These are phyloP conservation scores for Quercus phellos DNA, from an alignment of 331 rosid species.

Conservation along the genomic window DNA sequence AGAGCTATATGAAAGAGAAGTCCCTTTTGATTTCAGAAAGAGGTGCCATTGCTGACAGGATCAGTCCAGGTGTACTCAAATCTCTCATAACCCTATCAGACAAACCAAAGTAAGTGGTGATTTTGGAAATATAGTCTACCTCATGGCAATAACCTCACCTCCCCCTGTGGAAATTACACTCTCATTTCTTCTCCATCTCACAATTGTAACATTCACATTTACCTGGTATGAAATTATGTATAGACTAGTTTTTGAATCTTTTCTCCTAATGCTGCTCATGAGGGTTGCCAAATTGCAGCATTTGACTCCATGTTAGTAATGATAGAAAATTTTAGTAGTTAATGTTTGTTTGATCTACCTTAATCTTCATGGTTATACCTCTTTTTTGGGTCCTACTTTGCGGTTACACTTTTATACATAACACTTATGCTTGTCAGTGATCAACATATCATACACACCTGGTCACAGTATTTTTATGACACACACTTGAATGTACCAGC, in stretches of 20 bases:
- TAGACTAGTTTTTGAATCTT: neutral
- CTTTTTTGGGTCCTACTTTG: neutral
- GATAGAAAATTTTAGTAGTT: neutral
- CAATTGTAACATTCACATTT: neutral
- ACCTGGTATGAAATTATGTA: neutral
- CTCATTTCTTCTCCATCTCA: neutral
- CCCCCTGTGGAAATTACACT: neutral
- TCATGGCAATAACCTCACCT: neutral
- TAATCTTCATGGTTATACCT: neutral
- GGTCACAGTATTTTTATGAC: too few species aligned
- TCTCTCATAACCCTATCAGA: conserved; percentile 71
- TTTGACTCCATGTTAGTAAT: neutral
- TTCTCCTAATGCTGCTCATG: neutral
- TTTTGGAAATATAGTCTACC: neutral
- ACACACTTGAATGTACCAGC: too few species aligned
- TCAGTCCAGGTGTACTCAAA: conserved; percentile 66
- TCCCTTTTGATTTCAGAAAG: conserved; percentile 65
- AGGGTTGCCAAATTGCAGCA: neutral
- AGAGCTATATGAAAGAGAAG: conserved; percentile 73
- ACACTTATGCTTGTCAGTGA: too few species aligned
- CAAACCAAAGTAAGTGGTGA: conserved; percentile 42
- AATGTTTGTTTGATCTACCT: neutral
- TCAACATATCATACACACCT: too few species aligned
- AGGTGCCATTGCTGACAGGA: conserved; percentile 69
- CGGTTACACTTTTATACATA: neutral